Evolutionary conservation across 257 asterid species (phyloP).

Genomic region (Mentha longifolia): DNA sequence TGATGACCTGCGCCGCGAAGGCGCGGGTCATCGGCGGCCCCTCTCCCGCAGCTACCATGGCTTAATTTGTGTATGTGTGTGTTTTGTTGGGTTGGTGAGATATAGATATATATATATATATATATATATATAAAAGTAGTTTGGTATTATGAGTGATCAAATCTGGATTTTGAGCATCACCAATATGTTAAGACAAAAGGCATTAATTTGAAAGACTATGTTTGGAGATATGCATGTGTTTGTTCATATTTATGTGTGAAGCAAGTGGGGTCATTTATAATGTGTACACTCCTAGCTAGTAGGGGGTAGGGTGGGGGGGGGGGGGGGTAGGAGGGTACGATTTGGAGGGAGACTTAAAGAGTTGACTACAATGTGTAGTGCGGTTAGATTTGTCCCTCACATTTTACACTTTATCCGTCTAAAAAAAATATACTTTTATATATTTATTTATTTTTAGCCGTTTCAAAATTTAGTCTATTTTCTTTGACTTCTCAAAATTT

Average conservation of each 20-base stretch:
- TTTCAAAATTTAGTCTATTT: not conserved
- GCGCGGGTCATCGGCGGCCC: conserved; percentile 22
- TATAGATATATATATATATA: no score
- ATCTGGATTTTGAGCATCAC: not conserved
- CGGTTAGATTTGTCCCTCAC: not conserved
- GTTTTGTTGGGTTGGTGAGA: not conserved
- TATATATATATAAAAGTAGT: no score
- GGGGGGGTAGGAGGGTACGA: not conserved
- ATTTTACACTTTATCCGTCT: conserved; percentile 1
- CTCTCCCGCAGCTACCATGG: conserved; percentile 46
- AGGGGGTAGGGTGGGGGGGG: not conserved
- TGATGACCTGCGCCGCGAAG: conserved; percentile 47
- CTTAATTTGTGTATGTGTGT: not conserved
- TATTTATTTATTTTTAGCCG: not conserved
- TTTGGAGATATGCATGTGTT: not conserved
- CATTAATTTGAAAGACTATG: not conserved
- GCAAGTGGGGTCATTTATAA: conserved; percentile 25
- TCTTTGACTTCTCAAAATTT: no score
- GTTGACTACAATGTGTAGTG: not conserved
- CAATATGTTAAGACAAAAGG: not conserved
- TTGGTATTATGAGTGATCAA: not conserved
- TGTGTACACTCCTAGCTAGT: not conserved
- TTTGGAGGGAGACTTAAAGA: not conserved
- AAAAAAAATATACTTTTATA: not conserved
- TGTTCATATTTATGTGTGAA: conserved; percentile 1